Conservation (phyloP, 2,329 filamentous ascomycete genomes). For the Cercospora berteroae region DNA sequence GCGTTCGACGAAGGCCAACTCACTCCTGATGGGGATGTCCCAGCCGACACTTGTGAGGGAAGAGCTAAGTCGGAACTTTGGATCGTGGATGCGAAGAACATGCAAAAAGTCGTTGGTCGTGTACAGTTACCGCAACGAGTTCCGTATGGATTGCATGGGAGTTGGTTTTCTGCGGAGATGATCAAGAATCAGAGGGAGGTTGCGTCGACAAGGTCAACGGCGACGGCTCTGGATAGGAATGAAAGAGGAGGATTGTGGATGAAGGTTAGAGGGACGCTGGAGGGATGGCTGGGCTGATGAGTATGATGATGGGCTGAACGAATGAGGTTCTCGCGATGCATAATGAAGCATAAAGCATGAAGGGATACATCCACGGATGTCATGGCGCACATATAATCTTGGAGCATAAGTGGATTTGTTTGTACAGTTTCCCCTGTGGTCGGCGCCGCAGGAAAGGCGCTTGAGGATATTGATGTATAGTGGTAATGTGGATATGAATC, state of each 20-base stretch:
- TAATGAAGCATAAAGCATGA: no score
- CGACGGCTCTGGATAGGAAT: constrained; percentile 24
- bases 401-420: no score
- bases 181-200: constrained; percentile 50
- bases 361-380: no score
- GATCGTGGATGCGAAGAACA: constrained; percentile 63
- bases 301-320: background rate
- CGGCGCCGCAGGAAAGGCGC: no score
- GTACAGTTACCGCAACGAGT: constrained; percentile 64
- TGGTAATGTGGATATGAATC: no score
- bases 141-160: constrained; percentile 66
- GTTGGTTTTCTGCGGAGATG: constrained; percentile 58
- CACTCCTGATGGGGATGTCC: constrained; percentile 30
- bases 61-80: constrained; percentile 61
- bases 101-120: constrained; percentile 59
- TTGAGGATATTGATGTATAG: no score
- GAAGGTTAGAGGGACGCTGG: constrained; percentile 31
- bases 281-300: constrained; percentile 30
- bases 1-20: constrained; percentile 69
- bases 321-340: no score
- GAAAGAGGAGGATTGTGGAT: constrained; percentile 33
- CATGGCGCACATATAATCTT: no score
- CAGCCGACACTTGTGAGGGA: constrained; percentile 28
- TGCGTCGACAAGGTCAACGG: constrained; percentile 35
- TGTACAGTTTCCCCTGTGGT: no score